These are phyloP conservation scores for Xylariales sp. DNA, from an alignment of 2,329 filamentous ascomycete species.

Conservation along the genomic window DNA sequence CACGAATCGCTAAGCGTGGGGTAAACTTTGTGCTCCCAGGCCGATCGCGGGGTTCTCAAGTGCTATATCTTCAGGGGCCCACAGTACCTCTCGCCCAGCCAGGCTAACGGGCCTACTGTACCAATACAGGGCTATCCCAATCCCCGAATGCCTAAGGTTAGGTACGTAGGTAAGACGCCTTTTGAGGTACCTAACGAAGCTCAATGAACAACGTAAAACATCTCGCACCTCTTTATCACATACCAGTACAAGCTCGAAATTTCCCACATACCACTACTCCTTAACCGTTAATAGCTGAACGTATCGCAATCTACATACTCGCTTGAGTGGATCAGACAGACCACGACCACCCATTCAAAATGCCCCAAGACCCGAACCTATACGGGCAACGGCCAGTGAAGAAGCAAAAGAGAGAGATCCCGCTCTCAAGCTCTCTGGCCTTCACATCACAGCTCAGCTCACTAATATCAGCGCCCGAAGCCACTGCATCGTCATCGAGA, in stretches of 20 bases:
- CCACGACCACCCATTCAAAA: slow-evolving; percentile 44
- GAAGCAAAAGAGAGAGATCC: slow-evolving; percentile 75
- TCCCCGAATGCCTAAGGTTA: not conserved
- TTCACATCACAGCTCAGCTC: slow-evolving; percentile 91
- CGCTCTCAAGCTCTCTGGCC: slow-evolving; percentile 78
- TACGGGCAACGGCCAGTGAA: slow-evolving; percentile 82
- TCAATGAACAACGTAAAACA: not conserved
- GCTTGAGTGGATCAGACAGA: not conserved
- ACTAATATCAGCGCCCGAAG: slow-evolving; percentile 72
- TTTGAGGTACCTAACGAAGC: not conserved
- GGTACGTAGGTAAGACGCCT: not conserved
- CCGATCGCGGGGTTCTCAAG: slow-evolving; percentile 48
- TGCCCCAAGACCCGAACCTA: slow-evolving; percentile 75
- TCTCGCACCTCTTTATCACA: not conserved
- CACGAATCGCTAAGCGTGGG: slow-evolving; percentile 30
- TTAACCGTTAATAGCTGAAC: not conserved
- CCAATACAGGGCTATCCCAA: not conserved
- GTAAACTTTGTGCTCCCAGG: slow-evolving; percentile 35
- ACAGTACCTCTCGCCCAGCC: no score
- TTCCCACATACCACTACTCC: not conserved
- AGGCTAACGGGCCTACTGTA: no score
- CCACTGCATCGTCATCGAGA: slow-evolving; percentile 56
- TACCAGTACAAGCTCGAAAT: not conserved
- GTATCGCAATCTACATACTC: not conserved
- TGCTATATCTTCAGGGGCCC: no score